Conservation (phyloP, 768 basidiomycete genomes). For the Clitopilus passeckerianus region DNA sequence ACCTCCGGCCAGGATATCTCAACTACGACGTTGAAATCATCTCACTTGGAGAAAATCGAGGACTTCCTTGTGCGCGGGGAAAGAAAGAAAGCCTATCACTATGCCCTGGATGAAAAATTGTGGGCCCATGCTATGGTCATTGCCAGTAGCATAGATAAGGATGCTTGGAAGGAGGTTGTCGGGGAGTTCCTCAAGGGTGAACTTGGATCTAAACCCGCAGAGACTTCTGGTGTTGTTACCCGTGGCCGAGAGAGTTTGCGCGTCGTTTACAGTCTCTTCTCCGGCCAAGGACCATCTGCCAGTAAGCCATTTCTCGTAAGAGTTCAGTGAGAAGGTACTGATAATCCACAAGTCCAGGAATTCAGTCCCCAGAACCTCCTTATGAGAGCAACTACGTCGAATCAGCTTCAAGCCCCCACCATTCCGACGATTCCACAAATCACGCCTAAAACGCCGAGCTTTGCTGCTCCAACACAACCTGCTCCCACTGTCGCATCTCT, state of each 20-base stretch:
- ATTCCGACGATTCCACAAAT: conserved; percentile 21
- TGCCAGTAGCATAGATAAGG: conserved; percentile 88
- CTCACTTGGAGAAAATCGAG: conserved; percentile 73
- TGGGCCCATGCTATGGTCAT: conserved; percentile 98
- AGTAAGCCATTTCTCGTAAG: conserved; percentile 34
- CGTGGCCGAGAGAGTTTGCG: conserved; percentile 71
- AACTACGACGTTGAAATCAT: conserved; percentile 53
- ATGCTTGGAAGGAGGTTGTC: conserved; percentile 89
- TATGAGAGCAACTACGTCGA: conserved; percentile 25
- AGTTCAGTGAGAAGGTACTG: no score
- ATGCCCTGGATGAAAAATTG: conserved; percentile 80
- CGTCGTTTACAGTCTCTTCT: conserved; percentile 77
- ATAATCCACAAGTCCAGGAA: conserved; percentile 56
- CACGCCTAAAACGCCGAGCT: conserved; percentile 65
- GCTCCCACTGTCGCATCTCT: conserved; percentile 58
- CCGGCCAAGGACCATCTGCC: conserved; percentile 75
- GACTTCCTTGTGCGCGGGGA: conserved; percentile 79
- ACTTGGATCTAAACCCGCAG: conserved; percentile 33
- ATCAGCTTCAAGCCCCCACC: conserved; percentile 30
- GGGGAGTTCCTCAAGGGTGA: conserved; percentile 81
- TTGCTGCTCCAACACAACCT: conserved; percentile 37
- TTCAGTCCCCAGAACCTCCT: conserved; percentile 56
- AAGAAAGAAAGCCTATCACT: conserved; percentile 80
- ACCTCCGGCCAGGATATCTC: conserved; percentile 44
- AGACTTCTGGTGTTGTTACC: conserved; percentile 15